Evolutionary conservation across 306 rosid species (phyloP), one percentile per base, ranked within the genome.

Genomic region (Casuarina cunninghamiana): DNA sequence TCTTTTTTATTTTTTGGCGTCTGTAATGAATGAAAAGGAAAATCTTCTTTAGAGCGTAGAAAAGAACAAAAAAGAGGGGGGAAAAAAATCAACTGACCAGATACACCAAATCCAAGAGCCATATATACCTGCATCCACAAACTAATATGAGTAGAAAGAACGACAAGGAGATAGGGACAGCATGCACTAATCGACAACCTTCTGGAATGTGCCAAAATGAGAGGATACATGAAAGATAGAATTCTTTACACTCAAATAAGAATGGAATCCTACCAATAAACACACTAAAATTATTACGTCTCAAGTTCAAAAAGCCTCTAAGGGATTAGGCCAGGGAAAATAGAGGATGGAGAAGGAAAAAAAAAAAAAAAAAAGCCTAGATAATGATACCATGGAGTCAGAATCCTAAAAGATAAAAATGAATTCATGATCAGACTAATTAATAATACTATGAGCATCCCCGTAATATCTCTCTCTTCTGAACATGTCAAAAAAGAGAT

Each of bases 101-200:
- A 89, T 79, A 89, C 71, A 72, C 81, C 88, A 19, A 84, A 82
- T 44, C 88, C 93, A 54, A 84, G 41, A 38, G 43, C 60, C 15
- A 89, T 68, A 75, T 77, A 53, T 51, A 78, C 84, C 91, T 91
- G 91, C 90, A 84, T 69, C 69, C 83, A 79, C 32, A 77, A 69
- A 53, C 62, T 57, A 19, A 57, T 32, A 41, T 73, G 48, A 78
- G 37, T 7, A 60, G 0, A 15, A 58, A 46, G 51, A 60, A 41
- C 43, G 19, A 75, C 42, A 48, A 82, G 50, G 38, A 54, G 53
- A 48, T 54, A 78, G 13, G 61, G 21, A 57, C 32, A 3, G 42
- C 26, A 74, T 19, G 71, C 45, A 71, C 43, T 32, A 39, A 46
- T 71, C 41, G 32, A 42, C 21, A 46, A 19, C 37, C 37, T 21